Evolutionary conservation across 148 eudicot species (phyloP).

Genomic region (Rhododendron kiyosumense): DNA sequence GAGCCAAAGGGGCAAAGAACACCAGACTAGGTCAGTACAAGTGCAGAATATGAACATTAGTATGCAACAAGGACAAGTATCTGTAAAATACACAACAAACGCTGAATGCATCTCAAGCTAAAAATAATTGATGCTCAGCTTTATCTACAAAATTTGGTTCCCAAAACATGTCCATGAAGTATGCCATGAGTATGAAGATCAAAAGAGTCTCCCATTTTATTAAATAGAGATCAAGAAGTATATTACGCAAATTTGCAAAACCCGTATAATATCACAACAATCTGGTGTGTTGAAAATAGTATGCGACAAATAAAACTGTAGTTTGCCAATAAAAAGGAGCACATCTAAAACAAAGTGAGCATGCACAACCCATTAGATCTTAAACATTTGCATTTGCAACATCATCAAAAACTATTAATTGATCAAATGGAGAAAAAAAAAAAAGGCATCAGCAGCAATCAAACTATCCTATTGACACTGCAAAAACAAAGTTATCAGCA

Average conservation of each 20-base stretch:
- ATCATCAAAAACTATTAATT: neutral
- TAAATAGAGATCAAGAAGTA: neutral
- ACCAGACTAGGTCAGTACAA: neutral
- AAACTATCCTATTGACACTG: neutral
- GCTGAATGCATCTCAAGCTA: neutral
- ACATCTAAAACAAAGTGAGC: neutral
- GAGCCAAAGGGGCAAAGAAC: neutral
- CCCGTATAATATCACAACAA: neutral
- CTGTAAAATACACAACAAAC: neutral
- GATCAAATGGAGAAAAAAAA: neutral
- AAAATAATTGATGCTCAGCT: neutral
- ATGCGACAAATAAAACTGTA: neutral
- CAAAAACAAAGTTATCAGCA: neutral
- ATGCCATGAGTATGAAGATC: neutral
- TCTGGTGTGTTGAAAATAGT: neutral
- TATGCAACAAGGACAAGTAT: neutral
- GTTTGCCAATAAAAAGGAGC: neutral
- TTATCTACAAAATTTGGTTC: neutral
- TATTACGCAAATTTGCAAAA: neutral
- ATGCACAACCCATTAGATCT: neutral
- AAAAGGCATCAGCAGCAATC: neutral
- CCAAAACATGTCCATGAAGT: neutral
- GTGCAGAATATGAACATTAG: neutral
- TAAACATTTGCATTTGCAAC: neutral
- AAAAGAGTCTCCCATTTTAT: neutral